Conservation (phyloP, 2,329 filamentous ascomycete species). For the Rhinocladiella similis region DNA sequence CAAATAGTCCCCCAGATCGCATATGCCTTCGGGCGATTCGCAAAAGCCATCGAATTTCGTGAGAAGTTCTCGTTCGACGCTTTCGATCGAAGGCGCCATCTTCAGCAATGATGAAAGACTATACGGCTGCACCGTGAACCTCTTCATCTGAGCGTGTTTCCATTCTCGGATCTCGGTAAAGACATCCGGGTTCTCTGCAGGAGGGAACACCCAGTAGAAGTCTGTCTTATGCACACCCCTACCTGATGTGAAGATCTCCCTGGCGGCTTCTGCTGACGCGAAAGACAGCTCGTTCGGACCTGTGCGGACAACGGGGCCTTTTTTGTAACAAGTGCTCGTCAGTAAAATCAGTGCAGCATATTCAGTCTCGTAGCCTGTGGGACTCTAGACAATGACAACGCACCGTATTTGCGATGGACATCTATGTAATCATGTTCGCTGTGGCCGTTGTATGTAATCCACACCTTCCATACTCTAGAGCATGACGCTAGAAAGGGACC, state of each 20-base stretch:
- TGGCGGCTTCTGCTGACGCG: constrained; percentile 27
- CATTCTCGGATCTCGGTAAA: constrained; percentile 55
- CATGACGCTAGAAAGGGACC: background rate
- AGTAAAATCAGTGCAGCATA: background rate
- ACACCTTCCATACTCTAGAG: background rate
- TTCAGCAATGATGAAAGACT: constrained; percentile 30
- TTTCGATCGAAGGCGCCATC: constrained; percentile 30
- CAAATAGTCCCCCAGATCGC: constrained; percentile 46
- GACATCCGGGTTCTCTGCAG: constrained; percentile 57
- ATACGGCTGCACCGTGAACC: constrained; percentile 36
- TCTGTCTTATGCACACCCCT: constrained; percentile 54
- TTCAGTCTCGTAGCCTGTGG: too few relatives aligned
- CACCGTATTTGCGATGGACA: background rate
- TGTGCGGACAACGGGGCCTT: constrained; percentile 35
- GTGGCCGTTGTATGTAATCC: background rate
- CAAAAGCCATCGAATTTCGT: constrained; percentile 45
- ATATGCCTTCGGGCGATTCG: constrained; percentile 34
- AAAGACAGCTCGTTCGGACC: constrained; percentile 37
- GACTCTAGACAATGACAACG: too few relatives aligned
- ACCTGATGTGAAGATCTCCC: constrained; percentile 44
- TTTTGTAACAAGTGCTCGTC: constrained; percentile 9
- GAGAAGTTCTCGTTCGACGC: constrained; percentile 46
- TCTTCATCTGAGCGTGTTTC: constrained; percentile 45
- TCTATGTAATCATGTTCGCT: background rate
- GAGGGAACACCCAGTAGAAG: constrained; percentile 56